These are phyloP conservation scores for Microdochium nivale DNA, from an alignment of 2,329 filamentous ascomycete species.

Conservation along the genomic window DNA sequence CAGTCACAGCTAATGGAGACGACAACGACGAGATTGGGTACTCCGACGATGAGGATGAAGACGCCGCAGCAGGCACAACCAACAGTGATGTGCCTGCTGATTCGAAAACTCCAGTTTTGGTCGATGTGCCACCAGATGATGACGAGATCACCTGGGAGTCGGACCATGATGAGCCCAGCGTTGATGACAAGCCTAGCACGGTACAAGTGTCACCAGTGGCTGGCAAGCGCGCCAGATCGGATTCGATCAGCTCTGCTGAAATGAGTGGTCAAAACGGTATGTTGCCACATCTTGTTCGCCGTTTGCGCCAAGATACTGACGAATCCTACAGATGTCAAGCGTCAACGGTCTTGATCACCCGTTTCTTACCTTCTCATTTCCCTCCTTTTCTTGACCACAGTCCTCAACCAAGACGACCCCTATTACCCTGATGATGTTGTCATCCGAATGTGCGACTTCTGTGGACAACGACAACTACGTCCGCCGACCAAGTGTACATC, in stretches of 20 bases:
- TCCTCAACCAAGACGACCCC: neutral
- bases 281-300: conserved; percentile 1
- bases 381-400: neutral
- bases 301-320: conserved; percentile 7
- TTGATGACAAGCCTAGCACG: conserved; percentile 11
- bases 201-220: conserved; percentile 25
- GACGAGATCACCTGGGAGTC: conserved; percentile 26
- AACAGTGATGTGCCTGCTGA: conserved; percentile 7
- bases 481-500: too few relatives aligned
- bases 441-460: too few relatives aligned
- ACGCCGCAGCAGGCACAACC: conserved; percentile 8
- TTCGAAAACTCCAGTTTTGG: conserved; percentile 9
- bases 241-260: conserved; percentile 14
- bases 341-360: conserved; percentile 34
- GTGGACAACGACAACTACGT: too few relatives aligned
- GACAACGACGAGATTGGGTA: conserved; percentile 25
- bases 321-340: conserved; percentile 37
- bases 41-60: conserved; percentile 23
- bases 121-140: conserved; percentile 6
- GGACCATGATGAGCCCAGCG: conserved; percentile 15
- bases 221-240: conserved; percentile 18
- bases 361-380: conserved; percentile 4
- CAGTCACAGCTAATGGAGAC: conserved; percentile 20
- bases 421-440: too few relatives aligned
- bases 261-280: conserved; percentile 19